Evolutionary conservation across 495 filamentous ascomycete genomes (phyloP), one percentile per base, ranked within the genome.

Genomic region (Hyphodiscus hymeniophilus): DNA sequence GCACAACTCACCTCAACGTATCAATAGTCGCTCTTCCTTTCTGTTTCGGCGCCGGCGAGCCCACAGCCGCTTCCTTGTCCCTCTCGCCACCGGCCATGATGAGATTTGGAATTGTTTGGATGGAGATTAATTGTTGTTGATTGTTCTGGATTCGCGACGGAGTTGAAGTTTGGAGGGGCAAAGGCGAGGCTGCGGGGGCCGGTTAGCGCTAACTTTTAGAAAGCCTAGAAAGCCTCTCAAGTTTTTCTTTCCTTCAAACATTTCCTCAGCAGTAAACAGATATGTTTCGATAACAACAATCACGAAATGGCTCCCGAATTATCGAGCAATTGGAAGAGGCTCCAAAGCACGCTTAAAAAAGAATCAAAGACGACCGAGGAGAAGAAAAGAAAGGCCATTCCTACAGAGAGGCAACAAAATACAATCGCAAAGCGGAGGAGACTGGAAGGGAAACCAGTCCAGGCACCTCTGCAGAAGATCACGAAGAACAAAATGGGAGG

Each of bases 291-390:
- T 46, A 42, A 38, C 22, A 43, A 15, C 15, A 50, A 2, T 6
- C 31, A 52, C 45, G 47, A 48, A 44, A 60, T 60, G 58, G 52
- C 54, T 13, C 55, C 55, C 10, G 55, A 69, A 42, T 63, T 77
- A 26, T 77, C 74, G 1, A 71, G 72, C 48, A 89, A 89, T 66
- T 88, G 83, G 82, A 83, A 85, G 59, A 85, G 80, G 63, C 71
- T 87, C 48, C 81, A 86, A 70, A 75, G 67, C 50, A 74, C 72
- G 30, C 65, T 86, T 44, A 76, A 80, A 54, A 67, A 75, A 42
- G 70, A 79, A 13, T 63, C 60, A 5, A 67, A 71, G 32, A 53
- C 61, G 2, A 58, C 58, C 7, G 41, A 59, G 11, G 36, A 38
- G 43, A 31, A 66, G 52, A 51, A 62, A 54, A 46, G 65, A 55